These are phyloP conservation scores for Fusarium kyushuense DNA, from an alignment of 2,329 filamentous ascomycete genomes.

Conservation along the genomic window DNA sequence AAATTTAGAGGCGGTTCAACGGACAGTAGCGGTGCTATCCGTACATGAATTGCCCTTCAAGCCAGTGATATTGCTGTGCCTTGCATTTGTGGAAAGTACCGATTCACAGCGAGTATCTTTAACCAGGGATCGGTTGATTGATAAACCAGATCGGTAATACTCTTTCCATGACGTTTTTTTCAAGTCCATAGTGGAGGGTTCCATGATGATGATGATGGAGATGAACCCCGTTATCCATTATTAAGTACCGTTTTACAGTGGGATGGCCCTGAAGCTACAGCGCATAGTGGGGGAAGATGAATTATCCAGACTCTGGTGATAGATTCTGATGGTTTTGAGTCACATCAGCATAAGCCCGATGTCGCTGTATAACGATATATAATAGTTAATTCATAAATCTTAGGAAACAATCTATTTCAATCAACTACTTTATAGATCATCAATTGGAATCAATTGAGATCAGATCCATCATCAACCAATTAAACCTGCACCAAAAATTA, in stretches of 20 bases:
- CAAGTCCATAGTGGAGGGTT: slow-evolving; percentile 10
- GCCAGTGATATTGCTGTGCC: slow-evolving; percentile 21
- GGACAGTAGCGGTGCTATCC: slow-evolving; percentile 28
- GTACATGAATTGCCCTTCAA: background rate
- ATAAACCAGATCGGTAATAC: slow-evolving; percentile 7
- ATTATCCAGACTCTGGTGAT: slow-evolving; percentile 38
- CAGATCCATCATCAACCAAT: slow-evolving; percentile 13
- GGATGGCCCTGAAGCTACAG: slow-evolving; percentile 3
- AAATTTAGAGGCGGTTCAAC: slow-evolving; percentile 21
- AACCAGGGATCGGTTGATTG: slow-evolving; percentile 12
- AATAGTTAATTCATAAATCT: background rate
- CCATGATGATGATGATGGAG: background rate
- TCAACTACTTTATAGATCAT: background rate
- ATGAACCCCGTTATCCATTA: background rate
- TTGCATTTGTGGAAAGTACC: slow-evolving; percentile 27
- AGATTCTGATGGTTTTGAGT: slow-evolving; percentile 20
- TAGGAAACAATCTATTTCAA: background rate
- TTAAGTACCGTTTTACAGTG: slow-evolving; percentile 8
- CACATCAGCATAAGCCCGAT: slow-evolving; percentile 30
- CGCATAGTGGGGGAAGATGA: slow-evolving; percentile 24
- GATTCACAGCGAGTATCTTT: slow-evolving; percentile 4
- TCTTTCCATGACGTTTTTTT: slow-evolving; percentile 28
- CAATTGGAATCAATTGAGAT: slow-evolving; percentile 18
- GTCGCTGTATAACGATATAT: slow-evolving; percentile 21
- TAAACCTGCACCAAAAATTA: slow-evolving; percentile 7